These are phyloP conservation scores for Irpex lacteus DNA, from an alignment of 1,284 basidiomycete genomes.

Conservation along the genomic window DNA sequence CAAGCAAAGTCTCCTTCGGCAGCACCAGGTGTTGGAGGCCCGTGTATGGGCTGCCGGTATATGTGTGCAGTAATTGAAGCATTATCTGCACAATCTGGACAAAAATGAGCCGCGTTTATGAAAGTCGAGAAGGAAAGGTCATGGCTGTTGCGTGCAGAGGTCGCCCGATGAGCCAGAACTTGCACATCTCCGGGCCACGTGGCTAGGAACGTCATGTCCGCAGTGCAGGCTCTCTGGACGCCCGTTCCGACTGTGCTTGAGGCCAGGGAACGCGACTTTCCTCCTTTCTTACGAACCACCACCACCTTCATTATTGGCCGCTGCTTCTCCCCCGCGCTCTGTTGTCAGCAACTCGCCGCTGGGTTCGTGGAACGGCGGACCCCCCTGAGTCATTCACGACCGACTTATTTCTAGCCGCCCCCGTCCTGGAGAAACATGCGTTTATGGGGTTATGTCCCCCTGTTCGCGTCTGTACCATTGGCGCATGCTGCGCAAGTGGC, in stretches of 20 bases:
- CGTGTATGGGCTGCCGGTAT: conserved; percentile 55
- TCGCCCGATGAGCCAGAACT: background rate
- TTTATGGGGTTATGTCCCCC: conserved; percentile 32
- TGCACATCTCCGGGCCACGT: background rate
- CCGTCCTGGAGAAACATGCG: conserved; percentile 30
- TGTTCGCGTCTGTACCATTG: conserved; percentile 32
- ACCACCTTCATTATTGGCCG: background rate
- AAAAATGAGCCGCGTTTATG: background rate
- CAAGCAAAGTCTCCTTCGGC: conserved; percentile 53
- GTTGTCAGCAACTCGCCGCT: background rate
- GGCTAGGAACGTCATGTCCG: background rate
- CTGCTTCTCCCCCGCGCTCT: too few relatives aligned
- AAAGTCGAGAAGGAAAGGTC: background rate
- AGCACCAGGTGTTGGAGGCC: conserved; percentile 56
- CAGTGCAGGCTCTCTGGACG: background rate
- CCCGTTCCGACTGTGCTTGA: background rate
- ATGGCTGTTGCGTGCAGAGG: conserved; percentile 1
- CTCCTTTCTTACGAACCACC: background rate
- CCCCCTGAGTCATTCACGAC: background rate
- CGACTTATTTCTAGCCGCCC: background rate
- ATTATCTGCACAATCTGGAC: conserved; percentile 29
- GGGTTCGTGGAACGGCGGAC: background rate
- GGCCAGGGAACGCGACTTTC: background rate
- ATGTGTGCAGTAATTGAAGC: conserved; percentile 59
- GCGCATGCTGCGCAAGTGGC: conserved; percentile 32